Base-by-base conservation (phyloP, 495 filamentous ascomycete genomes). In the Penicillium angulare region DNA sequence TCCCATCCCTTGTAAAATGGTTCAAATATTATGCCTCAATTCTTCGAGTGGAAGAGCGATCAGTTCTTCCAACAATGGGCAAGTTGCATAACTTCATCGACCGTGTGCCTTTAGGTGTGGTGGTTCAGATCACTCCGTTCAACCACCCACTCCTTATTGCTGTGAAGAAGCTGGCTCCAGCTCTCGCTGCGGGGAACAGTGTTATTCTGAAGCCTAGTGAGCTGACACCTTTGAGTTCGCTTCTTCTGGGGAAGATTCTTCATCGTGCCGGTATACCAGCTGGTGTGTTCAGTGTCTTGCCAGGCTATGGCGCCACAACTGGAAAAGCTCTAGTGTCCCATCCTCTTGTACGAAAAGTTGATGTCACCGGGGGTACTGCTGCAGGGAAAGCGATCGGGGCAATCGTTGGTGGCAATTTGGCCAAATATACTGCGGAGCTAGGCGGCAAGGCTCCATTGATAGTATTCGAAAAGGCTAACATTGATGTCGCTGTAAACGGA, bases 101-200 rank as follows among this genome's bases (percentile, higher is more conserved):
- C 18, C 75, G 82, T 15, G 64, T 74, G 5, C 83, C 84, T 0
- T 63, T 87, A 0, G 84, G 84, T 20, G 83, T 86, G 0, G 81
- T 85, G 0, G 80, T 74, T 3, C 79, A 79, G 46, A 83, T 87
- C 47, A 85, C 81, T 0, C 83, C 84, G 7, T 87, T 83, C 66
- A 86, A 86, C 59, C 80, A 84, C 47, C 82, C 83, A 2, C 62
- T 87, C 7, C 66, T 85, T 15, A 84, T 85, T 48, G 79, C 80
- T n/a, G 77, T 77, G 21, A 84, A 82, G 70, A 86, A 86, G 54
- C 65, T 85, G 23, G 82, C 73, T 3, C 78, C 82, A 0, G 81
- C 83, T 0, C 71, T 86, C 4, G 81, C 80, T 3, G 79, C 82
- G 0, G 85, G 84, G 0, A 86, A 86, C 52, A 76, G 73, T 21